These are phyloP conservation scores for Adenanthera pavonina DNA, from an alignment of 306 rosid species.

Conservation along the genomic window DNA sequence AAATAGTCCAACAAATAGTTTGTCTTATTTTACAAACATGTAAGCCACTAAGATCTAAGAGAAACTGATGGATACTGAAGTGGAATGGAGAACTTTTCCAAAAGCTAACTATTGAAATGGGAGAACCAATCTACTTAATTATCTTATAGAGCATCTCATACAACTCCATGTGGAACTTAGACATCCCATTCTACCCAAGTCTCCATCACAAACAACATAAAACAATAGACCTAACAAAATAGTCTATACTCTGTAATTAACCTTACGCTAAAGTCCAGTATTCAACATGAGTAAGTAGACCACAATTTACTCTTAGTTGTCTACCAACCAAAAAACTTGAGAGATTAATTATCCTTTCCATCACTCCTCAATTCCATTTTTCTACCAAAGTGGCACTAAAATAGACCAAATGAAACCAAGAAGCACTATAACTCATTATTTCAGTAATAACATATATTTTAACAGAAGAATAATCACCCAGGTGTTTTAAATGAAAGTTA, in stretches of 20 bases:
- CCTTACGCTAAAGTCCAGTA: too few relatives aligned
- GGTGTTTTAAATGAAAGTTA: constrained; percentile 12
- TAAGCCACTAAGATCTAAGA: not conserved
- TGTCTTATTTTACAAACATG: constrained; percentile 10
- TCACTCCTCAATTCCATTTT: constrained; percentile 18
- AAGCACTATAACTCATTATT: constrained; percentile 7
- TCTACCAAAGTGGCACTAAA: constrained; percentile 12
- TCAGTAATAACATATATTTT: constrained; percentile 22
- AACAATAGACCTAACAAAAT: too few relatives aligned
- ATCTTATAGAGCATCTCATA: too few relatives aligned
- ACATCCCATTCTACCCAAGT: too few relatives aligned
- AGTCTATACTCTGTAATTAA: too few relatives aligned
- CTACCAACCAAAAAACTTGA: not conserved
- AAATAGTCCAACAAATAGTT: not conserved
- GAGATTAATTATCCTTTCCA: not conserved
- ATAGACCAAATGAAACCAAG: constrained; percentile 21
- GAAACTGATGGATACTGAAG: too few relatives aligned
- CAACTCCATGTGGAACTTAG: too few relatives aligned
- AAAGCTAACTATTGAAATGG: too few relatives aligned
- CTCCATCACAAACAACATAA: too few relatives aligned
- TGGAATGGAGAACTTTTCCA: too few relatives aligned
- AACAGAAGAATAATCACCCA: not conserved
- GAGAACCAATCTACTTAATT: too few relatives aligned
- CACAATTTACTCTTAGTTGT: not conserved
- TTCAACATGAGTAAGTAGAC: not conserved